Evolutionary conservation across 2,329 filamentous ascomycete genomes (phyloP), one percentile per base, ranked within the genome.

Genomic region (Bipolaris victoriae): DNA sequence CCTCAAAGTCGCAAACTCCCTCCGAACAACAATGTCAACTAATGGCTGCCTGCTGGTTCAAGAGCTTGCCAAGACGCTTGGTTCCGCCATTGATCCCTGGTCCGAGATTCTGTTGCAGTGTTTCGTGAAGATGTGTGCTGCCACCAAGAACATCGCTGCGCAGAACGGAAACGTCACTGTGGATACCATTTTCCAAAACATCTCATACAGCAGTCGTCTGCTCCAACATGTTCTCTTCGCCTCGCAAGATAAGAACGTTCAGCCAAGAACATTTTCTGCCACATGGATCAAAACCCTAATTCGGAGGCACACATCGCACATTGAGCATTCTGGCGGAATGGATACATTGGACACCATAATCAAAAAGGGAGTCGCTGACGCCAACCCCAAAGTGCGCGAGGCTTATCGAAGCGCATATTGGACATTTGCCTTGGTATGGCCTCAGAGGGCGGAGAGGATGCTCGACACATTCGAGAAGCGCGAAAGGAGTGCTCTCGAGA

Each of bases 231-330:
- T 98, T 46, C 90, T 88, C 81, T 80, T 81, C 52, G 93, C 94
- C 22, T 90, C 86, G 61, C 90, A 96, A 73, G 94, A 99, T 79
- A 98, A 97, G 80, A 98, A 97, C 71, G 89, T 93, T 2, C 90
- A 95, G 70, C 89, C 93, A 15, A 87, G 95, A 60, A 86, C 86
- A 1, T 96, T 89, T 75, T 89, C 88, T 1, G 83, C 90, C 2
- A 88, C 85, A 7, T 99, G 95, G 95, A 79, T 98, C 29, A 90
- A 88, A 76, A 96, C 89, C 1, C 77, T 98, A 18, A 79, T 99
- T 37, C 88, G 84, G 65, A 91, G 91, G 67, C 91, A 97, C 77
- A 96, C 92, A 78, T 85, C 81, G 61, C 88, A 92, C 39, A 83
- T 98, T 58, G 94, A 98, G 73, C 91, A 96, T 70, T 85, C 86